These are phyloP conservation scores for Cutaneotrichosporon mucoides DNA, from an alignment of 1,284 basidiomycete genomes.

Conservation along the genomic window DNA sequence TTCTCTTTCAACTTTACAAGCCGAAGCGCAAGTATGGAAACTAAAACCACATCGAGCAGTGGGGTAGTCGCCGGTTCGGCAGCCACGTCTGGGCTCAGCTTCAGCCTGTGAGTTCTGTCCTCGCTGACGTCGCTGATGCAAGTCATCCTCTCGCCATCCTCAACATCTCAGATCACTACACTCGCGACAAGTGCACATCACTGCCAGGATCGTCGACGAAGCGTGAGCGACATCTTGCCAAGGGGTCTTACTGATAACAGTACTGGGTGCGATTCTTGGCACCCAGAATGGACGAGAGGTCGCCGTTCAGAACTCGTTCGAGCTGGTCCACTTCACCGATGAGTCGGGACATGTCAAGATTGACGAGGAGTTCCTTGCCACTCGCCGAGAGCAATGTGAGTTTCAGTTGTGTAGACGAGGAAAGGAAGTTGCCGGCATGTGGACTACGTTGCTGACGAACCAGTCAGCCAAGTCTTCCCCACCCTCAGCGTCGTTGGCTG, in stretches of 20 bases:
- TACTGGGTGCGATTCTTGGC: conserved; percentile 86
- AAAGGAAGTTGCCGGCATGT: no score
- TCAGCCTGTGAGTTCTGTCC: conserved; percentile 36
- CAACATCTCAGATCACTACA: conserved; percentile 93
- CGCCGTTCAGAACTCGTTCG: conserved; percentile 94
- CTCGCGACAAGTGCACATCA: conserved; percentile 57
- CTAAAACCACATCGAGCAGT: background rate
- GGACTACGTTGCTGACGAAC: conserved; percentile 1
- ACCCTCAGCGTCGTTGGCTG: conserved; percentile 94
- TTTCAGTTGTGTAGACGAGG: background rate
- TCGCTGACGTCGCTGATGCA: conserved; percentile 8
- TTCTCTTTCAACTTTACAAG: no score
- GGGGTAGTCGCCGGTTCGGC: conserved; percentile 13
- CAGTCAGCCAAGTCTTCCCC: conserved; percentile 97
- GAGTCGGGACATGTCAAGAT: conserved; percentile 44
- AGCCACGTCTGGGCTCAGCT: conserved; percentile 37
- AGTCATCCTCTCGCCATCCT: conserved; percentile 95
- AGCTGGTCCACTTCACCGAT: conserved; percentile 57
- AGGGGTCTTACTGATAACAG: conserved; percentile 50
- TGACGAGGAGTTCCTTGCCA: conserved; percentile 75
- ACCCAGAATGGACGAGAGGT: conserved; percentile 89
- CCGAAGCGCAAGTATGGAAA: background rate
- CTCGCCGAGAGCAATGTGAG: conserved; percentile 85
- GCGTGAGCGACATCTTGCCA: background rate
- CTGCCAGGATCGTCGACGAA: background rate